Conservation (phyloP, 352 stramenopile genomes). For the Halophytophthora batemanensis region DNA sequence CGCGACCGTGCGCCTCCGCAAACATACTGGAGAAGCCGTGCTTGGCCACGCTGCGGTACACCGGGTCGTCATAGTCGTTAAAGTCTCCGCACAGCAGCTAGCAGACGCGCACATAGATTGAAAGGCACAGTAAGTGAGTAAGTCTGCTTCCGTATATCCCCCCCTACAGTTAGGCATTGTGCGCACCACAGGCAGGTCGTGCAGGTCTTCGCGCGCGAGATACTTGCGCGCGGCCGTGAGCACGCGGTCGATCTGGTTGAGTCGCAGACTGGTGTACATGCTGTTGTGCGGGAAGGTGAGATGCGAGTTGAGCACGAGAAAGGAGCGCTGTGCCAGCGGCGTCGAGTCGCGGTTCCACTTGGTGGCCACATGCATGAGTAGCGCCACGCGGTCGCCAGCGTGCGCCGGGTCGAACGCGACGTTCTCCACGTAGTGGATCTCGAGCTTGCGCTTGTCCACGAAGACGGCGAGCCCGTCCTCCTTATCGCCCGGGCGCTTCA, state of each 20-base stretch:
- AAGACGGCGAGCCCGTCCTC: conserved; percentile 81
- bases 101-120: background rate
- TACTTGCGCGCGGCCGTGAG: conserved; percentile 70
- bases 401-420: conserved; percentile 67
- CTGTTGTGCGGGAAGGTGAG: conserved; percentile 82
- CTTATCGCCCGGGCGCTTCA: conserved; percentile 75
- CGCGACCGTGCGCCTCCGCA: conserved; percentile 63
- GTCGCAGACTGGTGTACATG: conserved; percentile 74
- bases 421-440: conserved; percentile 76
- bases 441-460: conserved; percentile 69
- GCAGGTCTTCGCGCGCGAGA: conserved; percentile 49
- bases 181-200: conserved; percentile 65
- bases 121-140: background rate
- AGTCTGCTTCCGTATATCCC: background rate
- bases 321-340: conserved; percentile 59
- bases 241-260: conserved; percentile 80
- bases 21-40: conserved; percentile 79
- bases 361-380: conserved; percentile 81
- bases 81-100: conserved; percentile 83
- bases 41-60: conserved; percentile 71
- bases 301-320: conserved; percentile 83
- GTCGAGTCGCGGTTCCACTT: conserved; percentile 63
- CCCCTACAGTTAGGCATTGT: background rate
- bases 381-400: conserved; percentile 75
- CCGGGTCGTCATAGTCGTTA: conserved; percentile 83